Conservation (phyloP, 768 basidiomycete genomes). For the Hygrophoropsis aurantiaca region DNA sequence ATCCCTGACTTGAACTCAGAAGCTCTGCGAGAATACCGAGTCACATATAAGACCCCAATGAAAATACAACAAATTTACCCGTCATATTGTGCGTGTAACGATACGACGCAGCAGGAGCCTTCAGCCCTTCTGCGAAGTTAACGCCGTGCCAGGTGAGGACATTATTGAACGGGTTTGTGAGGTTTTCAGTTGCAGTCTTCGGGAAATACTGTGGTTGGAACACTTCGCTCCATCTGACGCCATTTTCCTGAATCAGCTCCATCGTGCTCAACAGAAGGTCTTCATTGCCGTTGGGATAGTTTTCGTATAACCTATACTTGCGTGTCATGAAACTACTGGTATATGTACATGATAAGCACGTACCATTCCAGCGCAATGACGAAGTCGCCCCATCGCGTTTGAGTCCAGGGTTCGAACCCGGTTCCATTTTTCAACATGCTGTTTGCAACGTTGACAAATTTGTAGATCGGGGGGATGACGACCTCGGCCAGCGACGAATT, state of each 20-base stretch:
- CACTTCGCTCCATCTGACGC: conserved; percentile 56
- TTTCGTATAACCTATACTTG: conserved; percentile 49
- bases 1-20: conserved; percentile 47
- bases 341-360: neutral
- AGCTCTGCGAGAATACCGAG: conserved; percentile 34
- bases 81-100: conserved; percentile 57
- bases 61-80: conserved; percentile 32
- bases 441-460: conserved; percentile 53
- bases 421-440: conserved; percentile 51
- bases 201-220: conserved; percentile 50
- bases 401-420: conserved; percentile 54
- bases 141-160: conserved; percentile 56
- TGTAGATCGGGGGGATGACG: conserved; percentile 27
- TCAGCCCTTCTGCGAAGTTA: conserved; percentile 58
- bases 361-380: conserved; percentile 57
- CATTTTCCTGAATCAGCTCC: conserved; percentile 49
- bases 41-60: neutral
- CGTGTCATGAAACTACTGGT: neutral
- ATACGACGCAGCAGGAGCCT: conserved; percentile 52
- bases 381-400: conserved; percentile 60
- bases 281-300: conserved; percentile 49
- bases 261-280: conserved; percentile 52
- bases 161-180: conserved; percentile 46
- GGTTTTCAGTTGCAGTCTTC: conserved; percentile 34
- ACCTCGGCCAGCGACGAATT: conserved; percentile 38